These are phyloP conservation scores for Trametes coccinea DNA, from an alignment of 768 basidiomycete species.

Conservation along the genomic window DNA sequence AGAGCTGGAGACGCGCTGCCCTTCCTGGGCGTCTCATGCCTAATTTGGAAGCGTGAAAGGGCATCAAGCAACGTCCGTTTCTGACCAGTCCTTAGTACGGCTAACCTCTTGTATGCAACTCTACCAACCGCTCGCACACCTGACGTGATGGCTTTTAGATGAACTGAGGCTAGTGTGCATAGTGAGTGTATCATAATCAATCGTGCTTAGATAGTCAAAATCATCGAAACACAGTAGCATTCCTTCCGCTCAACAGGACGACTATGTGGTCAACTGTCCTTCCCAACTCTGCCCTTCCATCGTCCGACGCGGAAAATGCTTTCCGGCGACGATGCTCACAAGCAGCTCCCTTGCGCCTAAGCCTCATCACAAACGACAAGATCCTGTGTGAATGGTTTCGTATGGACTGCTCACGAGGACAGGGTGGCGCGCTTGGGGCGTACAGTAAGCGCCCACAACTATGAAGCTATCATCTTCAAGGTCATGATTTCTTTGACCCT, in stretches of 20 bases:
- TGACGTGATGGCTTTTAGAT: too few species aligned
- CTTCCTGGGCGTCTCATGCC: not conserved
- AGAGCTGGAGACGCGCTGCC: not conserved
- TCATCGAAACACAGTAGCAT: too few species aligned
- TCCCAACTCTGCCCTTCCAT: not conserved
- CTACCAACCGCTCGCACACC: too few species aligned
- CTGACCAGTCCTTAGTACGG: slow-evolving; percentile 9
- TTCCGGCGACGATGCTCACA: not conserved
- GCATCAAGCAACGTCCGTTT: not conserved
- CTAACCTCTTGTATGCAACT: too few species aligned
- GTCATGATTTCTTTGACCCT: too few species aligned
- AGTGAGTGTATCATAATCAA: not conserved
- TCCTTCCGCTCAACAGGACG: too few species aligned
- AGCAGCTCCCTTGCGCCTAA: too few species aligned
- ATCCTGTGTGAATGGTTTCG: not conserved
- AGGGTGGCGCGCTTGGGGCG: not conserved
- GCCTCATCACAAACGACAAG: not conserved
- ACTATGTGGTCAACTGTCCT: too few species aligned
- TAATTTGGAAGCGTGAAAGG: slow-evolving; percentile 14
- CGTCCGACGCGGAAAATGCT: not conserved
- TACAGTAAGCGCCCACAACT: not conserved
- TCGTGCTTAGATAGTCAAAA: not conserved
- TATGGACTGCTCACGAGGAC: not conserved
- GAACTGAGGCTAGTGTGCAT: too few species aligned
- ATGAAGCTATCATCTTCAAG: too few species aligned